Evolutionary conservation across 2,329 filamentous ascomycete genomes (phyloP), one percentile per base, ranked within the genome.

Genomic region (Colletotrichum liaoningense): DNA sequence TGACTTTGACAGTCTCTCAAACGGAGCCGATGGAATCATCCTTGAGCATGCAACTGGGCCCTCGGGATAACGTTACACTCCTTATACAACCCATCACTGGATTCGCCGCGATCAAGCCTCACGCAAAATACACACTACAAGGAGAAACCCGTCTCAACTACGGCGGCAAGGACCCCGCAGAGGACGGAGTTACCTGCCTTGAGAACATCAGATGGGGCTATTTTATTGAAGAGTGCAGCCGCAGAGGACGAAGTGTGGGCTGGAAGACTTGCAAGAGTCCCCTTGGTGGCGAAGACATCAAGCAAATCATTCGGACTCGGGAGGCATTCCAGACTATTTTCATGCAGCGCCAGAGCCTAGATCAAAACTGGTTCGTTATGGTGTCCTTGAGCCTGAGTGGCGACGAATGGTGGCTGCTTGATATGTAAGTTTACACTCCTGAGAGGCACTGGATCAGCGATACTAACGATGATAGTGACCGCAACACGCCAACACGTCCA

Each of bases 1-100:
- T 95, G 76, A 83, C 86, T 19, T 82, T 94, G 67, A 84, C 84
- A 28, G 83, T 91, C 24, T 93, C 92, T 16, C 82, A 84, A 7
- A 84, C 85, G 1, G 90, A 94, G 62, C 92, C 94, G 1, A 88
- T 88, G 14, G 88, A 93, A 49, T 95, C 93, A 58, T 86, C 83
- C 38, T 86, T 98, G 66, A 87, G 86, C 38, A 88, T 96, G 77
- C 92, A 94, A 76, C 85, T 97, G 33, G 93, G 93, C 5, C 85
- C 87, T n/a, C 85, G 88, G 30, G 87, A 90, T 68, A 84, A 86
- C 49, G 83, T 93, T 42, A 89, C 86, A 6, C 82, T 97, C 33
- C 87, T 89, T 22, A 87, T 98, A 59, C 94, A 97, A 76, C 91
- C 93, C 0, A 90, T 94, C 30, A 95, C 93, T 0, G 97, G 97